phyloP scores from a whole-genome alignment of 495 filamentous ascomycete species.

The Lasiosphaeria ovina region DNA sequence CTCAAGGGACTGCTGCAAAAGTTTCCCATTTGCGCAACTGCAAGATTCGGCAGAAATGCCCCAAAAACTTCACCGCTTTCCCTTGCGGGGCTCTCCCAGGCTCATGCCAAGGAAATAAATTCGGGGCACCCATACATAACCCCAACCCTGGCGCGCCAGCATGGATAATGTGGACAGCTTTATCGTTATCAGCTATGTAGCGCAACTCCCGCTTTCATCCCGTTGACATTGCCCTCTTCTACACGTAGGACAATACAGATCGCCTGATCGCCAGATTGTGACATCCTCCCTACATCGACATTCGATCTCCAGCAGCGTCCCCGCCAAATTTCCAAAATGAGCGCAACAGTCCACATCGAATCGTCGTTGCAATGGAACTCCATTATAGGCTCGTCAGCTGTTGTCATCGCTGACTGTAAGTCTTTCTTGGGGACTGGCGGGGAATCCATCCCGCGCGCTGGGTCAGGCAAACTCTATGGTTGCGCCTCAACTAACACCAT shows the following conservation, averaged over 20 bases:
- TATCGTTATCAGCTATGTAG: not conserved
- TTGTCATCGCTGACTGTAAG: slow-evolving; percentile 51
- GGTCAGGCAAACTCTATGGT: not conserved
- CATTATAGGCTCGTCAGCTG: slow-evolving; percentile 37
- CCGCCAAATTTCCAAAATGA: slow-evolving; percentile 19
- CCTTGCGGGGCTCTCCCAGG: no score
- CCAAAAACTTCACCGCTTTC: slow-evolving; percentile 1
- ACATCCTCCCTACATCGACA: not conserved
- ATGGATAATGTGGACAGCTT: not conserved
- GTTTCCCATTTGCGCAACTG: not conserved
- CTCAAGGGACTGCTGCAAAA: not conserved
- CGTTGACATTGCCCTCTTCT: not conserved
- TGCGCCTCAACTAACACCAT: slow-evolving; percentile 15
- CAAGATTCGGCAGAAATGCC: not conserved
- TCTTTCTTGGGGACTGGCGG: not conserved
- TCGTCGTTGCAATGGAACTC: slow-evolving; percentile 46
- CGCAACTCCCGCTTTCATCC: not conserved
- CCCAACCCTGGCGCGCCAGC: not conserved
- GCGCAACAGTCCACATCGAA: slow-evolving; percentile 33
- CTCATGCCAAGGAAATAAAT: no score
- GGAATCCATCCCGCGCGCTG: not conserved
- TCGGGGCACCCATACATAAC: not conserved
- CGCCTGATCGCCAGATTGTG: not conserved
- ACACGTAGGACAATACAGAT: not conserved
- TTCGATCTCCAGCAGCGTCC: not conserved